Percentiles rank a stretch among this genome's conserved stretches.
Conservation (phyloP, 495 filamentous ascomycete genomes). For the Neurospora tetraspora region DNA sequence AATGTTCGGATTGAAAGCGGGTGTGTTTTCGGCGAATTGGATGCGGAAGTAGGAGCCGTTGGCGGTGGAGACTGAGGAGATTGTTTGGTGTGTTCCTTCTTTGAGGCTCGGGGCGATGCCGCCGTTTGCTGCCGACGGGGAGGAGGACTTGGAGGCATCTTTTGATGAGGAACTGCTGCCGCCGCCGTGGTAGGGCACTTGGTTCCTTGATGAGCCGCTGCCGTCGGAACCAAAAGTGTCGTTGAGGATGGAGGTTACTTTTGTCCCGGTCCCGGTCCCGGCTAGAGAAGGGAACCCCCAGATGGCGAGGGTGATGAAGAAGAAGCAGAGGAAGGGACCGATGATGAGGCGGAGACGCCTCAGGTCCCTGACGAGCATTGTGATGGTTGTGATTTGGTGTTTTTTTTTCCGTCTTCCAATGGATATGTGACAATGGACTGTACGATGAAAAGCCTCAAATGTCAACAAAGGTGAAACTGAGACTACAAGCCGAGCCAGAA, state of each 20-base stretch:
- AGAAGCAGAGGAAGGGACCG: constrained; percentile 11
- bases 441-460: background rate
- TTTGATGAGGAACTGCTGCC: background rate
- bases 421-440: background rate
- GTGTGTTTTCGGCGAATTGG: constrained; percentile 22
- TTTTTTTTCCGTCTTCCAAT: background rate
- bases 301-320: constrained; percentile 16
- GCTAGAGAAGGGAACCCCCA: constrained; percentile 7
- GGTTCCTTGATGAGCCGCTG: background rate
- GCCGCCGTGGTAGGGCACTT: background rate
- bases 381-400: background rate
- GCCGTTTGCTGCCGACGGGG: background rate
- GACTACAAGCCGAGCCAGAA: background rate
- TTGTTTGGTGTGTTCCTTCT: constrained; percentile 17
- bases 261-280: background rate
- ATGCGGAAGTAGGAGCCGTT: constrained; percentile 34
- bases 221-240: background rate
- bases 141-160: background rate
- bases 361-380: constrained; percentile 25
- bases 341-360: constrained; percentile 21
- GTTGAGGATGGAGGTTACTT: constrained; percentile 4
- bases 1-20: constrained; percentile 42
- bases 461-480: background rate
- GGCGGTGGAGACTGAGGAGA: constrained; percentile 33
- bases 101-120: background rate